Evolutionary conservation across 2,329 filamentous ascomycete genomes (phyloP), one percentile per base, ranked within the genome.

Genomic region (Cadophora sp.): DNA sequence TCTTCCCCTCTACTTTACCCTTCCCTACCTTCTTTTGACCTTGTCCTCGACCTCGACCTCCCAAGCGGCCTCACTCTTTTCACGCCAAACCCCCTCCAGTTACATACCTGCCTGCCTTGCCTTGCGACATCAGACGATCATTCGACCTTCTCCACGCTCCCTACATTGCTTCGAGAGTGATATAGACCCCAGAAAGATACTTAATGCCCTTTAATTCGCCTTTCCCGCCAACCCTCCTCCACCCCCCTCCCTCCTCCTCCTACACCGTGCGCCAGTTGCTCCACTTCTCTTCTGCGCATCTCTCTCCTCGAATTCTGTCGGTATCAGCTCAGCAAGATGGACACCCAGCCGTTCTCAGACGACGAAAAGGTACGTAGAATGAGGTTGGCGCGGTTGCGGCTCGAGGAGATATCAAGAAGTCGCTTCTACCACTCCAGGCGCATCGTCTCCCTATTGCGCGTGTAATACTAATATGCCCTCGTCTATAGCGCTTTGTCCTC

Each of bases 401-500:
- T 47, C 24, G 27, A 55, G 16, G 27, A 51, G 56, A 51, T 18
- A 36, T 48, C 59, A 55, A 58, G 33, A 45, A 47, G 66, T 58
- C 68, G 64, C 68, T 66, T 58, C 56, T 66, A 68, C 64, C 60
- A 62, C 66, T 66, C 62, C 61, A 65, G 47, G 71, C 68, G 69
- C 63, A 60, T 64, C 33, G 53, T 66, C 36, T 66, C 43, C 58
- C 64, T 66, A 67, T 63, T 62, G 69, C 67, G 68, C 67, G 62
- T 71, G 53, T 70, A 69, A 67, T 66, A 70, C 72, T 75, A 67
- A 75, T 71, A 55, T 58, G 60, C 64, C 48, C 48, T 41, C 65
- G 60, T 48, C 55, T 66, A 65, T 67, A 77, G 76, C 76, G 74
- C 66, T 80, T 81, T 73, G 75, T 86, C 65, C 79, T 86, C 70